Evolutionary conservation across 371 early-diverging fungal genomes (phyloP).

Genomic region (Mucor lusitanicus): DNA sequence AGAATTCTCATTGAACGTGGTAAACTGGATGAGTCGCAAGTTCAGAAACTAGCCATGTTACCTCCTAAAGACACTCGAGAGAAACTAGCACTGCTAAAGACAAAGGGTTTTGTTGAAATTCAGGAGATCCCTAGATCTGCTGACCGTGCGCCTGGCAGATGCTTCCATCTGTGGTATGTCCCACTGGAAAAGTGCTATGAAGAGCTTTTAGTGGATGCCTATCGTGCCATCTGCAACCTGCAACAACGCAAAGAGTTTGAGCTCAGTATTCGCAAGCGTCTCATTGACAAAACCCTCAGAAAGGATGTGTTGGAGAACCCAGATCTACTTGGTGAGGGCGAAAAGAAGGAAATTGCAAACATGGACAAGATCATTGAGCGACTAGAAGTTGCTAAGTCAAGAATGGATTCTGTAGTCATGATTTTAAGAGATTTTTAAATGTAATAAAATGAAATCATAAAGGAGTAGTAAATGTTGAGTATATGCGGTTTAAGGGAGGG

Average conservation of each 20-base stretch:
- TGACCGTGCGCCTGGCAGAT: constrained; percentile 86
- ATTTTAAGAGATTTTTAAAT: constrained; percentile 67
- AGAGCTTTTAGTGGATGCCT: constrained; percentile 61
- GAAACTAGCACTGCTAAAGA: constrained; percentile 64
- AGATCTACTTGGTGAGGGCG: constrained; percentile 58
- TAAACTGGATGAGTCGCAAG: constrained; percentile 84
- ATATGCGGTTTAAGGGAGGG: background rate
- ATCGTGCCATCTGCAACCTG: constrained; percentile 69
- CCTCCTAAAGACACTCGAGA: constrained; percentile 74
- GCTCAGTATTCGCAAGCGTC: constrained; percentile 49
- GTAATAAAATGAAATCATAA: background rate
- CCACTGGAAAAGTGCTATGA: constrained; percentile 64
- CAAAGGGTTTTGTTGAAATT: constrained; percentile 74
- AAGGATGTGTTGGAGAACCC: constrained; percentile 71
- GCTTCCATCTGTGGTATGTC: constrained; percentile 84
- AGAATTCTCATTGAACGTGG: constrained; percentile 76
- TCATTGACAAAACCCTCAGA: constrained; percentile 79
- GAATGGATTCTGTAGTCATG: constrained; percentile 72
- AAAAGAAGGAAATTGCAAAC: constrained; percentile 55
- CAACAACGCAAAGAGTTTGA: constrained; percentile 72
- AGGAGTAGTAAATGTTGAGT: background rate
- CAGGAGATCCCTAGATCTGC: constrained; percentile 89
- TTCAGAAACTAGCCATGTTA: constrained; percentile 79
- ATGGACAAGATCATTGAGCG: constrained; percentile 54
- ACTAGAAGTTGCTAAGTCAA: constrained; percentile 61